These are phyloP conservation scores for Aspergillus sp. DNA, from an alignment of 2,329 filamentous ascomycete species.

Conservation along the genomic window DNA sequence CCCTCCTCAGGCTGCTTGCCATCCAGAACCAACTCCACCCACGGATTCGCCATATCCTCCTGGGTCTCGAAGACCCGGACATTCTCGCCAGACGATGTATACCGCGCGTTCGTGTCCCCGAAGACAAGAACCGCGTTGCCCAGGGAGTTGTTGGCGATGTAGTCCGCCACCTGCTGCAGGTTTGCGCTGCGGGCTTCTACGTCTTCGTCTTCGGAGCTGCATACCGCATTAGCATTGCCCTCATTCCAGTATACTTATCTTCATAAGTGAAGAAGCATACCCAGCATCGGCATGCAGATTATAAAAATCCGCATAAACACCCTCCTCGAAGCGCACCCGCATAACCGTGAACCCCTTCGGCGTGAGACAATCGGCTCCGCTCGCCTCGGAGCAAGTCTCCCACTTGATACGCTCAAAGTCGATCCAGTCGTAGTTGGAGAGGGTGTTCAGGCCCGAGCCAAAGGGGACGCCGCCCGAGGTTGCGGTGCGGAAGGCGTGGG, in stretches of 20 bases:
- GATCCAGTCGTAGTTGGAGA: conserved; percentile 59
- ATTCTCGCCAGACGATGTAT: conserved; percentile 57
- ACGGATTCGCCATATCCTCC: conserved; percentile 58
- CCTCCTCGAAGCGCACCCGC: conserved; percentile 54
- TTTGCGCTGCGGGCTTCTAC: conserved; percentile 58
- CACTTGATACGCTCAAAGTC: conserved; percentile 60
- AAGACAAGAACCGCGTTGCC: conserved; percentile 64
- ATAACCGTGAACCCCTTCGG: conserved; percentile 71
- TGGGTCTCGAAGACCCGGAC: conserved; percentile 52
- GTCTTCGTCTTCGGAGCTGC: conserved; percentile 51
- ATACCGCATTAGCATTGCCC: neutral
- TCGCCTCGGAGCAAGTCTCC: conserved; percentile 51
- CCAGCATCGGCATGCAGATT: conserved; percentile 69
- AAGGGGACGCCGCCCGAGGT: conserved; percentile 65
- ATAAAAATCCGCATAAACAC: conserved; percentile 62
- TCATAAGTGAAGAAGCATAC: conserved; percentile 19
- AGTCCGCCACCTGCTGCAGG: conserved; percentile 58
- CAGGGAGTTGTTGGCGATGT: conserved; percentile 56
- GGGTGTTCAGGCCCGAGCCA: conserved; percentile 64
- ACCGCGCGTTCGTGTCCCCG: conserved; percentile 66
- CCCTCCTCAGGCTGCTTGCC: conserved; percentile 49
- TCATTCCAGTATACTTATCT: too few species aligned
- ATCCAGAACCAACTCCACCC: conserved; percentile 56
- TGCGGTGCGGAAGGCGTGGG: conserved; percentile 55
- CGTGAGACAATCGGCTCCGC: conserved; percentile 61